Percentiles rank a stretch among this genome's conserved stretches.
Conservation (phyloP, 1,284 basidiomycete species). For the Leccinum pachyderme region DNA sequence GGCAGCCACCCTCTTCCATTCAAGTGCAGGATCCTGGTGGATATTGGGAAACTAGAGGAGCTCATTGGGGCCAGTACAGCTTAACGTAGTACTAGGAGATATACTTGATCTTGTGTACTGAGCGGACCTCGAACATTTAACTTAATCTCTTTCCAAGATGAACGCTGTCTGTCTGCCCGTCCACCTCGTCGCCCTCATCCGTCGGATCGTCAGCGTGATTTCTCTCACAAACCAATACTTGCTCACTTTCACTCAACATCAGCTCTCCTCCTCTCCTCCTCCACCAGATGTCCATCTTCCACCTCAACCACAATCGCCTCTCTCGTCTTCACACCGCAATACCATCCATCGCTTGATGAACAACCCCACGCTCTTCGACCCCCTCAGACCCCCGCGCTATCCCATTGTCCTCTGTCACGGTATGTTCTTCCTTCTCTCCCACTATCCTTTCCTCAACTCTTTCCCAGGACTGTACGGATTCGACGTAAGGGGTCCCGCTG, state of each 20-base stretch:
- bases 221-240: slow-evolving; percentile 39
- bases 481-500: slow-evolving; percentile 75
- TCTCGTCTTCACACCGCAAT: slow-evolving; percentile 34
- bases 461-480: slow-evolving; percentile 88
- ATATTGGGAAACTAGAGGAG: background rate
- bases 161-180: slow-evolving; percentile 54
- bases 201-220: slow-evolving; percentile 62
- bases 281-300: background rate
- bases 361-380: slow-evolving; percentile 72
- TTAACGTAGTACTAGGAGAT: background rate
- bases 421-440: slow-evolving; percentile 37
- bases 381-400: slow-evolving; percentile 76
- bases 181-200: slow-evolving; percentile 58
- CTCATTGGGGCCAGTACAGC: background rate
- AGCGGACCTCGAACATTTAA: too few relatives aligned
- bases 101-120: too few relatives aligned
- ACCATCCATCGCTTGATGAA: slow-evolving; percentile 72
- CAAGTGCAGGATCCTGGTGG: background rate
- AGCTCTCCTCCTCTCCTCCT: background rate
- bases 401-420: slow-evolving; percentile 96
- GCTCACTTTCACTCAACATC: background rate
- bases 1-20: background rate
- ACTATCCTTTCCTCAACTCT: slow-evolving; percentile 9
- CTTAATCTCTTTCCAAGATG: slow-evolving; percentile 9
- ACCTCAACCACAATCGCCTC: background rate